Base-by-base conservation (phyloP, 2,329 filamentous ascomycete genomes). In the Herpotrichia juniperi region DNA sequence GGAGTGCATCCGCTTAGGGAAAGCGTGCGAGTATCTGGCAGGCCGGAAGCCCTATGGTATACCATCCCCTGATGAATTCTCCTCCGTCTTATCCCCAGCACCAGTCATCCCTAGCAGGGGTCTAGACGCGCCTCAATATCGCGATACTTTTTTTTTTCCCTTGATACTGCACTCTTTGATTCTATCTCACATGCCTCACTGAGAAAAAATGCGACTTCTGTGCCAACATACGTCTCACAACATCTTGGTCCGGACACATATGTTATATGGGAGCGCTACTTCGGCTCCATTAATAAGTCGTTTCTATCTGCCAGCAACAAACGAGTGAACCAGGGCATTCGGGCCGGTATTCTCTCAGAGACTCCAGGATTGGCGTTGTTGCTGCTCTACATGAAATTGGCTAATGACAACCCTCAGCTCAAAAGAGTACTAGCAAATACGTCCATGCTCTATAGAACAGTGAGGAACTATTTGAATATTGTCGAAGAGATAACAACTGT, bases 351-450 rank as follows among this genome's bases (percentile, higher is more conserved):
- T 14, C 37, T 21, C 4, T 16, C 37, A 24, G 37, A 40, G 11
- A 19, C 22, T 24, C 50, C 59, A 9, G 64, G 72, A 52, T 46
- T 64, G 4, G 51, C 57, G 4, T 57, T 73, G n/a, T 56, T 73
- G 12, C 49, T 72, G 12, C 48, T 71, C 3, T 54, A 50, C 30
- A 68, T 73, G 61, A 67, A 65, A 48, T 55, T 74, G 5, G 48
- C 67, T 35, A 53, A 51, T 12, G 55, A 47, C 5, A 43, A 48
- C 50, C 59, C 32, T 44, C 53, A 47, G n/a, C 31, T 35, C 8
- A 26, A 8, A 19, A 21, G 35, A 24, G 16, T 25, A 12, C 28
- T 30, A 17, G 19, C 37, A 4, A 24, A 9, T 16, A 19, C 8
- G n/a, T 56, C 59, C 7, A 39, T 52, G 5, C 37, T 67, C 8